These are phyloP conservation scores for Mucor velutinosus DNA, from an alignment of 371 early-diverging fungal species.

Conservation along the genomic window DNA sequence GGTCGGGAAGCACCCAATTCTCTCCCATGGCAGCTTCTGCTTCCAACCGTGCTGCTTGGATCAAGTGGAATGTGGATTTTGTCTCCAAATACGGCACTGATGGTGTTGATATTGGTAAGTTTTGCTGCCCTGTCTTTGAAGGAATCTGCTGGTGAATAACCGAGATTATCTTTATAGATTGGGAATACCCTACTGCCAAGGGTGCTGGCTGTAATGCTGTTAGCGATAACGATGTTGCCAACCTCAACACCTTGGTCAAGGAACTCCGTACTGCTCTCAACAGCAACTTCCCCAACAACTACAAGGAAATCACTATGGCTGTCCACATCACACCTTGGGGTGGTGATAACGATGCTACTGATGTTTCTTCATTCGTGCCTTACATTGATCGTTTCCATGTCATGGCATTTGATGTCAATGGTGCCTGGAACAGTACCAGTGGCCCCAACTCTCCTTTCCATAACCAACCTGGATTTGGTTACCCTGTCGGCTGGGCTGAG, in stretches of 20 bases:
- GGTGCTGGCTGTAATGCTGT: conserved; percentile 62
- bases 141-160: conserved; percentile 3
- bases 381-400: conserved; percentile 69
- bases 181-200: conserved; percentile 48
- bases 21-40: conserved; percentile 55
- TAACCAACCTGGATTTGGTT: conserved; percentile 44
- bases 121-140: not conserved
- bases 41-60: conserved; percentile 47
- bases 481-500: conserved; percentile 49
- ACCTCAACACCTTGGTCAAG: conserved; percentile 58
- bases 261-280: conserved; percentile 68
- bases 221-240: conserved; percentile 43
- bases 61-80: conserved; percentile 51
- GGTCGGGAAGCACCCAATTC: conserved; percentile 55
- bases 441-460: conserved; percentile 70
- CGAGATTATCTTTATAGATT: not conserved
- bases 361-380: conserved; percentile 62
- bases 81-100: conserved; percentile 55
- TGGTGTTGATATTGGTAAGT: conserved; percentile 53
- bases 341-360: conserved; percentile 36
- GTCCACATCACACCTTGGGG: conserved; percentile 69
- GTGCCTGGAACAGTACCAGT: conserved; percentile 65
- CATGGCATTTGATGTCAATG: conserved; percentile 62
- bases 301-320: conserved; percentile 73
- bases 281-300: conserved; percentile 37